Base-by-base conservation (phyloP, 495 filamentous ascomycete genomes). In the Sphaerosporella brunnea region DNA sequence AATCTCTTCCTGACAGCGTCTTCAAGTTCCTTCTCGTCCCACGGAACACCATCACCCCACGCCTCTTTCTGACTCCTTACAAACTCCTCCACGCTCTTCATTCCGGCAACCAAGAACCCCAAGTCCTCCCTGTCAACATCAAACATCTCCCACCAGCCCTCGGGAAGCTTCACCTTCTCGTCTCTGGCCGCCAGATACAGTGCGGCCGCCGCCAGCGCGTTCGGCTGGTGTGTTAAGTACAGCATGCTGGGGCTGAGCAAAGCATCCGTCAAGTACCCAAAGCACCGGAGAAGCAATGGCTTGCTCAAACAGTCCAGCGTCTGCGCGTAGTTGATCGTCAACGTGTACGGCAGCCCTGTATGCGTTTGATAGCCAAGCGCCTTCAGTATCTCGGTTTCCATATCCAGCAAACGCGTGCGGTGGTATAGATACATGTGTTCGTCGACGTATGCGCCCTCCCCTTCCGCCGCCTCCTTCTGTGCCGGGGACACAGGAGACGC, bases 121-220 rank as follows among this genome's bases (percentile, higher is more conserved):
- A 96, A 67, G 61, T 93, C 86, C 69, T 97, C 90, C 18, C 92
- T 70, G 41, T 95, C 88, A n/a, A 86, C 82, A 66, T 97, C 90
- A 63, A 97, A 96, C 0, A 95, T 82, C 64, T 92, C 86, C 90
- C 90, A 97, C 90, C 90, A 97, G 42, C 84, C 79, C 9, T 48
- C 58, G 2, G 88, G 81, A 63, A 96, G 68, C 60, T 81, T 84
- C 23, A 80, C 72, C 0, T 70, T 77, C 2, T 75, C 61, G 47
- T 96, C 86, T 20, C 81, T 73, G n/a, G 84, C 78, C 7, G 86
- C 82, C 15, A 86, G 73, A 61, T 96, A 97, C 15, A 93, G 78
- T 2, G 87, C 82, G 11, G 87, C 84, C 3, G 85, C 82, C 2
- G 92, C 92, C 10, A 97, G 66, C 19, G 75, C 73, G 46, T 78